A percentile compares a stretch with the other conserved stretches of the same genome.
Evolutionary conservation across 2,329 filamentous ascomycete species (phyloP).

Genomic region (Orbilia brochopaga): DNA sequence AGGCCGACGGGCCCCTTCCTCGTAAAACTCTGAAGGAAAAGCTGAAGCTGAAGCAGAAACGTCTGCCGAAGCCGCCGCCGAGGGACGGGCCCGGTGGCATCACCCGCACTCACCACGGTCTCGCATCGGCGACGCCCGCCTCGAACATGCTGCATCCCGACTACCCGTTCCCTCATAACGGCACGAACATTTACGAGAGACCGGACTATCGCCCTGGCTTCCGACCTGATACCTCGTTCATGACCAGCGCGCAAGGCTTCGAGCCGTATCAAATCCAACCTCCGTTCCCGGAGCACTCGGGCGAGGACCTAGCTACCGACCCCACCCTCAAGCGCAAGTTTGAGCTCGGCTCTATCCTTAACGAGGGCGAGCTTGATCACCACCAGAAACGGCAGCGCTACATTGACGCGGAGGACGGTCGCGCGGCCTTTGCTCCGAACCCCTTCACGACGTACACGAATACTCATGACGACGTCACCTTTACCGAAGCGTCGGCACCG

Average conservation of each 20-base stretch:
- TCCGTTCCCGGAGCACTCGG: constrained; percentile 30
- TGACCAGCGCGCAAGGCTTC: constrained; percentile 26
- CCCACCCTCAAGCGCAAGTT: constrained; percentile 46
- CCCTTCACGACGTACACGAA: constrained; percentile 40
- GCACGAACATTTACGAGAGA: constrained; percentile 41
- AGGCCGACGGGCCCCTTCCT: constrained; percentile 43
- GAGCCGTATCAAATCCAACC: constrained; percentile 38
- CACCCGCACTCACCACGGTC: constrained; percentile 23
- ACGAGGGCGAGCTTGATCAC: constrained; percentile 43
- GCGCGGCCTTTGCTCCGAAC: constrained; percentile 13
- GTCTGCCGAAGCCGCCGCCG: constrained; percentile 44
- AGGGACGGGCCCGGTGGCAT: constrained; percentile 30
- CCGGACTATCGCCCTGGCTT: constrained; percentile 44
- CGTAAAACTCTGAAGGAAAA: constrained; percentile 49
- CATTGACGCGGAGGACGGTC: constrained; percentile 30
- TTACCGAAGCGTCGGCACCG: constrained; percentile 37
- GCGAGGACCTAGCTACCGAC: constrained; percentile 40
- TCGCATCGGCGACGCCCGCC: constrained; percentile 9
- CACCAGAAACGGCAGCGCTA: constrained; percentile 42
- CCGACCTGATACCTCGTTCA: constrained; percentile 37
- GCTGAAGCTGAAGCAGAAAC: constrained; percentile 46
- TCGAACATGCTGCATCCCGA: constrained; percentile 29
- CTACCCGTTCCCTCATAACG: constrained; percentile 37
- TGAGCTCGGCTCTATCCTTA: constrained; percentile 36
- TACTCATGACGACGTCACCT: constrained; percentile 41